Evolutionary conservation across 2,329 filamentous ascomycete genomes (phyloP).

Genomic region (Xylariaceae sp.): DNA sequence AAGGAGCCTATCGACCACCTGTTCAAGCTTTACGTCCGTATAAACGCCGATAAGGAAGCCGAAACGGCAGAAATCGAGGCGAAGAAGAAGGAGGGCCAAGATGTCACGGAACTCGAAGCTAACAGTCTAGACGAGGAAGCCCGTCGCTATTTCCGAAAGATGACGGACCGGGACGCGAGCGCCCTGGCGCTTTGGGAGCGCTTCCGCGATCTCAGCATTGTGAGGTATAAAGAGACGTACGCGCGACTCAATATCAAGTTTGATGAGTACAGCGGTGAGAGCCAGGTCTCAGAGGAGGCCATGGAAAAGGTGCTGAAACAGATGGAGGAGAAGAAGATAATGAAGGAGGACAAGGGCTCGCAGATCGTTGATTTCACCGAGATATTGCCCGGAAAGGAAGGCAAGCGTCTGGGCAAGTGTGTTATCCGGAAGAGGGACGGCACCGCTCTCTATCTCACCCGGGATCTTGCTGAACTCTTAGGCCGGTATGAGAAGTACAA

Average conservation of each 20-base stretch:
- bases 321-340: conserved; percentile 57
- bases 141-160: conserved; percentile 54
- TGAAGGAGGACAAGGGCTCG: conserved; percentile 64
- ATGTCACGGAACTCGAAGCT: conserved; percentile 10
- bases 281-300: conserved; percentile 57
- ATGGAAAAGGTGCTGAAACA: conserved; percentile 58
- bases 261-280: conserved; percentile 64
- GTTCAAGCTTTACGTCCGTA: conserved; percentile 64
- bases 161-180: conserved; percentile 52
- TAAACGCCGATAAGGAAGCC: conserved; percentile 43
- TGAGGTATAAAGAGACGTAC: conserved; percentile 51
- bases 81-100: conserved; percentile 16
- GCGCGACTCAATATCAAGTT: conserved; percentile 53
- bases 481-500: conserved; percentile 51
- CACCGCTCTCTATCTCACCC: conserved; percentile 69
- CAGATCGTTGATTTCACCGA: conserved; percentile 66
- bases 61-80: conserved; percentile 30
- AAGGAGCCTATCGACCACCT: conserved; percentile 65
- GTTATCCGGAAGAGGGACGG: conserved; percentile 68
- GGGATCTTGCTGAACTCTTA: conserved; percentile 68
- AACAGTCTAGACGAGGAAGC: conserved; percentile 41
- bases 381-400: conserved; percentile 56
- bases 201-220: conserved; percentile 52
- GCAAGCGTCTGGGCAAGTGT: conserved; percentile 62
- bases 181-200: conserved; percentile 50